Evolutionary conservation across 1,284 basidiomycete species (phyloP), one percentile per base, ranked within the genome.

Genomic region (Termitomyces sp.): DNA sequence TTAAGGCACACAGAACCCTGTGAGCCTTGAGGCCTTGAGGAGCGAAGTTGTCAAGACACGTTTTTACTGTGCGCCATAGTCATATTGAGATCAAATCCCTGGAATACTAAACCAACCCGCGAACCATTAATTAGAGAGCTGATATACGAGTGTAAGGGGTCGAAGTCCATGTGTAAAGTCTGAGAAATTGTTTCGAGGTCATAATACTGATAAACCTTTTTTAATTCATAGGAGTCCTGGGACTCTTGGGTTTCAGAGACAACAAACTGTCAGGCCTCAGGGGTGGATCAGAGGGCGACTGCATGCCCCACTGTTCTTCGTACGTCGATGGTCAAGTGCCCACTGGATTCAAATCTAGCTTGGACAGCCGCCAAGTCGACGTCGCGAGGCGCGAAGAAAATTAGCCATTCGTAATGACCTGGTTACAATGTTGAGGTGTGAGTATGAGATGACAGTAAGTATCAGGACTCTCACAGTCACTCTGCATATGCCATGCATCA

Each of bases 351-450:
- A 39, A 80, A 71, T 34, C 67, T 72, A 3, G 79, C 79, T 18
- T 76, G 71, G 19, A 80, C 70, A 5, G 70, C 66, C 3, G 67
- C 57, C 71, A 80, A 73, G 56, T 81, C 75, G 48, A 75, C 70
- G 48, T 80, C 77, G 9, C 68, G 63, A 10, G 72, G 67, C 19
- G 76, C 61, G 52, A 81, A 81, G 14, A 63, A 66, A 57, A 80
- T 72, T 52, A 75, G 68, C 80, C 80, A 81, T 57, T 81, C 79
- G 53, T 74, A 81, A 61, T 80, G 79, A 60, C 76, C 79, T 81
- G 53, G 24, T 35, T 34, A 28, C 35, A 30, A 19, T 13, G 14
- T 34, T 46, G 43, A 41, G 42, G 39, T 49, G 41, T 46, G 48
- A 62, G 46, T 19, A 49, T 49, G 49, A 18, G 39, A 46, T 10